These are phyloP conservation scores for Cladosporium austrohemisphaericum DNA, from an alignment of 2,329 filamentous ascomycete genomes.

Conservation along the genomic window DNA sequence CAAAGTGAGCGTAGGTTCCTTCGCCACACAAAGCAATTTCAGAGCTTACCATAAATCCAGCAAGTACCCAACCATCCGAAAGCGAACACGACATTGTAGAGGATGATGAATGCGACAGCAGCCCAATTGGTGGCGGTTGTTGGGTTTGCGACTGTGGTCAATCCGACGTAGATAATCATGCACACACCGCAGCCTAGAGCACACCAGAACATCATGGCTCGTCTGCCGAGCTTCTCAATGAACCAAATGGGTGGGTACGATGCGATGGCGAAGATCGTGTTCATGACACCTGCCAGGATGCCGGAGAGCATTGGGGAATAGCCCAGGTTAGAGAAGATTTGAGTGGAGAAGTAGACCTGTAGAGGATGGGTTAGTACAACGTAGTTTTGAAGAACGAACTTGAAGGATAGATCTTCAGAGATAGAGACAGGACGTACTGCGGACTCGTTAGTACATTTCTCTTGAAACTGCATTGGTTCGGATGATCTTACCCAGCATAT, in stretches of 20 bases:
- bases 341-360: conserved; percentile 34
- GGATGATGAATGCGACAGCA: conserved; percentile 28
- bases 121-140: conserved; percentile 26
- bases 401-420: no score
- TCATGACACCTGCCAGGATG: conserved; percentile 29
- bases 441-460: no score
- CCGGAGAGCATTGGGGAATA: conserved; percentile 26
- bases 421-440: no score
- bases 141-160: conserved; percentile 21
- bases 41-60: conserved; percentile 32
- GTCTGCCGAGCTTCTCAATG: conserved; percentile 34
- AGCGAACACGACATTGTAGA: conserved; percentile 30
- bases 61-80: conserved; percentile 33
- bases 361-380: no score
- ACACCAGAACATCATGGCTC: conserved; percentile 29
- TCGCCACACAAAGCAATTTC: background rate
- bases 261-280: conserved; percentile 29
- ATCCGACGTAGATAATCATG: conserved; percentile 28
- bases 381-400: no score
- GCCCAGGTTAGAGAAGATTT: conserved; percentile 32
- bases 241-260: conserved; percentile 26
- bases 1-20: background rate
- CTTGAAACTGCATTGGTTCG: no score
- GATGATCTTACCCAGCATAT: no score
- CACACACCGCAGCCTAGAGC: conserved; percentile 27